These are phyloP conservation scores for Neurospora sp. DNA, from an alignment of 495 filamentous ascomycete species.

Conservation along the genomic window DNA sequence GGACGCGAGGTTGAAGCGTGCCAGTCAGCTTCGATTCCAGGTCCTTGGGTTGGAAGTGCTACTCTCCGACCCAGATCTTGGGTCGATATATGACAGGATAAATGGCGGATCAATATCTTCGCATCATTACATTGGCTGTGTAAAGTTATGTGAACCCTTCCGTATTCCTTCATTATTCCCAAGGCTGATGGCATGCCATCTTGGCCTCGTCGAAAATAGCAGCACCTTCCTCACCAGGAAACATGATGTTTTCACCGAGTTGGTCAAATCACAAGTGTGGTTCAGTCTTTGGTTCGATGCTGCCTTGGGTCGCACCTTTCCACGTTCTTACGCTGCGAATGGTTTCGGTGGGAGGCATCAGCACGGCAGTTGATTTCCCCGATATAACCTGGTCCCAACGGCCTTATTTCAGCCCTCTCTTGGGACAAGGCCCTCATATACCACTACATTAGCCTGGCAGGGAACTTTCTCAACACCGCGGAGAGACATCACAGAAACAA, in stretches of 20 bases:
- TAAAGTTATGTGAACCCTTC: not conserved
- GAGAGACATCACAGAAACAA: not conserved
- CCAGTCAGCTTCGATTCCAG: not conserved
- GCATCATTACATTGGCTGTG: not conserved
- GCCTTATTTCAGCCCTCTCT: not conserved
- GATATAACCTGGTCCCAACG: not conserved
- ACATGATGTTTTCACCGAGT: not conserved
- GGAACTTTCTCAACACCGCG: not conserved
- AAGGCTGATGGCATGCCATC: not conserved
- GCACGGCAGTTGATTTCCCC: not conserved
- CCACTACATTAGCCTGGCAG: no score
- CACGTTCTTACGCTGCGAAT: not conserved
- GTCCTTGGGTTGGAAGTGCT: not conserved
- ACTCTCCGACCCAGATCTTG: not conserved
- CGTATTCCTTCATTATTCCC: not conserved
- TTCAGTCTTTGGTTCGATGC: not conserved
- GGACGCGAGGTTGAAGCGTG: not conserved
- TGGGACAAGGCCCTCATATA: not conserved
- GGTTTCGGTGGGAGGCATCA: not conserved
- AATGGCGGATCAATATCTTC: not conserved
- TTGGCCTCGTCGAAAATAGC: not conserved
- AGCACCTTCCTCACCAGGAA: not conserved
- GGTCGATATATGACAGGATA: not conserved
- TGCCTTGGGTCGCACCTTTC: not conserved
- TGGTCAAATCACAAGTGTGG: not conserved